These are phyloP conservation scores for Lipomyces kockii DNA, from an alignment of 805 yeast genomes.

Conservation along the genomic window DNA sequence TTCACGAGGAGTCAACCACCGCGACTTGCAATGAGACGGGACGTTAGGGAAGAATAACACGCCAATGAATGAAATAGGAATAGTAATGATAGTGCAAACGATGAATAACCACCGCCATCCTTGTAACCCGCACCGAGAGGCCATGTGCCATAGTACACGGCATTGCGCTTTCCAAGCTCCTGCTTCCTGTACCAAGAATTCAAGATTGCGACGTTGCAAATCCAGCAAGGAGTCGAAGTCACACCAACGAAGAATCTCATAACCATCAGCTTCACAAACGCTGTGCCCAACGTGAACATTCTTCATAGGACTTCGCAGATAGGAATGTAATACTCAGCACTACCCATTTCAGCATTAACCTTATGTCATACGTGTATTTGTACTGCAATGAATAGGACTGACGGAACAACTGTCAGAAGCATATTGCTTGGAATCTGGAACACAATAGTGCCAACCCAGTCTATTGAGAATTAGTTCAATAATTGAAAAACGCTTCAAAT, in stretches of 20 bases:
- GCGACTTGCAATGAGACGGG: slow-evolving; percentile 45
- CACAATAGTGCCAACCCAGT: slow-evolving; percentile 38
- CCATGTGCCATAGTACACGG: slow-evolving; percentile 50
- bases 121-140: slow-evolving; percentile 45
- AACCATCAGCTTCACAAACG: slow-evolving; percentile 59
- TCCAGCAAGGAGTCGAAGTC: slow-evolving; percentile 69
- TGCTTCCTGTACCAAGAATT: slow-evolving; percentile 63
- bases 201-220: slow-evolving; percentile 48
- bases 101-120: slow-evolving; percentile 77
- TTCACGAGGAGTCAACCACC: slow-evolving; percentile 38
- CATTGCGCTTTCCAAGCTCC: slow-evolving; percentile 55
- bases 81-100: slow-evolving; percentile 52
- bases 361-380: no score
- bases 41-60: slow-evolving; percentile 55
- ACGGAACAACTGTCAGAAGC: slow-evolving; percentile 41
- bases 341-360: neutral
- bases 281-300: slow-evolving; percentile 62
- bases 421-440: slow-evolving; percentile 46
- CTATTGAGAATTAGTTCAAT: no score
- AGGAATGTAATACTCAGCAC: slow-evolving; percentile 52
- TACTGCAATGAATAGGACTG: no score
- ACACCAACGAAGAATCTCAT: slow-evolving; percentile 70
- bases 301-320: slow-evolving; percentile 70
- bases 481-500: no score
- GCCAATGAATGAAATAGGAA: slow-evolving; percentile 45